Base-by-base conservation (phyloP, 2,329 filamentous ascomycete genomes). In the Cordyceps militaris region DNA sequence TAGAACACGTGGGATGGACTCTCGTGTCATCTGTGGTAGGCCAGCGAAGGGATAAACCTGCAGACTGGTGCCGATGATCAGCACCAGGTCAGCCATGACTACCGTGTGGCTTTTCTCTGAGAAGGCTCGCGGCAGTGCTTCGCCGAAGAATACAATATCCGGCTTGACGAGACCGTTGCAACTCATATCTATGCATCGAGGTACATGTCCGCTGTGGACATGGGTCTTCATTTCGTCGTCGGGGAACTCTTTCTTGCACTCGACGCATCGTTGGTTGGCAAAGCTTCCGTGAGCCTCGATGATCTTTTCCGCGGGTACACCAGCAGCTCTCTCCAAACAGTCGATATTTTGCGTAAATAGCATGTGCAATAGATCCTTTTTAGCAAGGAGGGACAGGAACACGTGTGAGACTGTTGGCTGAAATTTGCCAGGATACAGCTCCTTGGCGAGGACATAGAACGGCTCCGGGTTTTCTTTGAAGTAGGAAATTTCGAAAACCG, bases 291-390 rank as follows among this genome's bases (percentile, higher is more conserved):
- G 94, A 0, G 94, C 94, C 73, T 97, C 93, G 32, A 99, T 80
- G 51, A 99, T 92, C 71, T 82, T 85, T 2, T 93, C 85, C 0
- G 76, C 79, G 0, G 91, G 89, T 1, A 99, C 85, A 26, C 94
- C 94, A 13, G 93, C 94, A 63, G 83, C 80, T 23, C 92, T 84
- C 73, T 99, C 94, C 13, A 99, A 80, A 66, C 91, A 96, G 74
- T 99, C 94, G 64, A 99, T 97, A 68, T 99, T 99, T 69, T 99
- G 94, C 0, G 94, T 97, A 71, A 97, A 99, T 55, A 94, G 82
- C 77, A 91, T 94, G 63, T 87, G 76, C 24, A 99, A 76, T 42
- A 93, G 76, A 4, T 83, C 84, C 73, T 95, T 96, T 60, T 85
- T 77, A 58, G 92, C 82, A 16, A 97, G 83, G 24, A 99, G 77